Percentiles rank a stretch among this genome's conserved stretches.
These are phyloP conservation scores for Saccharum hybrid DNA, from an alignment of 202 grass and related monocot genomes.

Conservation along the genomic window DNA sequence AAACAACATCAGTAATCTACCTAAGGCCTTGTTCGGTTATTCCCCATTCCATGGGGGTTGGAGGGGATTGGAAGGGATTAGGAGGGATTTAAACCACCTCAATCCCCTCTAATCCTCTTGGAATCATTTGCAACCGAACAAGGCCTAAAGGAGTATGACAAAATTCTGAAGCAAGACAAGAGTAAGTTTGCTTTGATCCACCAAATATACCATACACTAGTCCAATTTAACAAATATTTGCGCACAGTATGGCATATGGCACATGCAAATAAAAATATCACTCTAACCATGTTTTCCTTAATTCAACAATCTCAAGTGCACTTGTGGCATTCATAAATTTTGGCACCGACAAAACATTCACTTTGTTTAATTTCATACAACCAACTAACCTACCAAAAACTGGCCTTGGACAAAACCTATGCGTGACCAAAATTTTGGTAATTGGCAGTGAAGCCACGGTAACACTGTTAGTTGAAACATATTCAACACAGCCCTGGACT, in stretches of 20 bases:
- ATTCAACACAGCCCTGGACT: neutral
- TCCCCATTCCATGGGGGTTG: no score
- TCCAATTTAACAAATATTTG: conserved; percentile 12
- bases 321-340: neutral
- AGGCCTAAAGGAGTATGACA: neutral
- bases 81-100: no score
- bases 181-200: neutral
- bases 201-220: neutral
- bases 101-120: no score
- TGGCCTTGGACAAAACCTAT: neutral
- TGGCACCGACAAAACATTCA: neutral
- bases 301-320: neutral
- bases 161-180: neutral
- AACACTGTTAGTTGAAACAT: neutral
- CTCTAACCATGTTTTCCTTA: neutral
- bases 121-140: no score
- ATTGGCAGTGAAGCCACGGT: neutral
- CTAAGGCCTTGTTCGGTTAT: no score
- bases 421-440: neutral
- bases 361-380: neutral
- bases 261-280: neutral
- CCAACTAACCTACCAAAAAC: conserved; percentile 9
- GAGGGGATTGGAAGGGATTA: no score
- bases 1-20: neutral
- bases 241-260: neutral